Evolutionary conservation across 345 rosid species (phyloP).

Genomic region (Chamaenerion angustifolium): DNA sequence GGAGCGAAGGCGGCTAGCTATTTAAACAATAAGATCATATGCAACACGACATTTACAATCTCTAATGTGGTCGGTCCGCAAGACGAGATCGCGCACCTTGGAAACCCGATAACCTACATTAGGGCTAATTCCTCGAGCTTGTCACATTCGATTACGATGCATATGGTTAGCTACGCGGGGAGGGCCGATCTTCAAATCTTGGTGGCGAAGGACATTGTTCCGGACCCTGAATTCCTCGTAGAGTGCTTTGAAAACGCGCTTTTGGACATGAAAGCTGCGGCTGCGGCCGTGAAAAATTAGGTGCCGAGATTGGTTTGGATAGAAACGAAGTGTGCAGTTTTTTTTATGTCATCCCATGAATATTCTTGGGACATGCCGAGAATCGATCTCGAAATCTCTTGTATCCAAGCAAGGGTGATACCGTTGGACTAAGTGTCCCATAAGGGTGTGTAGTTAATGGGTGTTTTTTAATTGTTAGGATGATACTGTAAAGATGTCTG

Average conservation of each 20-base stretch:
- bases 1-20: conserved; percentile 40
- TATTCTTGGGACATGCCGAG: too few relatives aligned
- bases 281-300: not conserved
- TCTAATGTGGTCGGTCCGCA: conserved; percentile 43
- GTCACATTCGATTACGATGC: conserved; percentile 51
- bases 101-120: conserved; percentile 28
- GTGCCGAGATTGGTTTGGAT: not conserved
- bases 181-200: conserved; percentile 44
- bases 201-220: conserved; percentile 51
- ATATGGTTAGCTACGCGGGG: conserved; percentile 54
- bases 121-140: conserved; percentile 26
- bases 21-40: conserved; percentile 31
- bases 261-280: conserved; percentile 39
- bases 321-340: too few relatives aligned
- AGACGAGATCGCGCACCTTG: conserved; percentile 33
- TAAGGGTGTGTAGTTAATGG: too few relatives aligned
- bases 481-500: too few relatives aligned
- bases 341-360: too few relatives aligned
- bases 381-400: too few relatives aligned
- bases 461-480: too few relatives aligned
- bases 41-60: conserved; percentile 41
- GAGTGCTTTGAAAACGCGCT: conserved; percentile 43
- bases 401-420: too few relatives aligned
- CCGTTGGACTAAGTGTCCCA: too few relatives aligned
- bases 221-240: conserved; percentile 46